Evolutionary conservation across 73 alveolate genomes (phyloP).

Genomic region (Paramecium tetraurelia): DNA sequence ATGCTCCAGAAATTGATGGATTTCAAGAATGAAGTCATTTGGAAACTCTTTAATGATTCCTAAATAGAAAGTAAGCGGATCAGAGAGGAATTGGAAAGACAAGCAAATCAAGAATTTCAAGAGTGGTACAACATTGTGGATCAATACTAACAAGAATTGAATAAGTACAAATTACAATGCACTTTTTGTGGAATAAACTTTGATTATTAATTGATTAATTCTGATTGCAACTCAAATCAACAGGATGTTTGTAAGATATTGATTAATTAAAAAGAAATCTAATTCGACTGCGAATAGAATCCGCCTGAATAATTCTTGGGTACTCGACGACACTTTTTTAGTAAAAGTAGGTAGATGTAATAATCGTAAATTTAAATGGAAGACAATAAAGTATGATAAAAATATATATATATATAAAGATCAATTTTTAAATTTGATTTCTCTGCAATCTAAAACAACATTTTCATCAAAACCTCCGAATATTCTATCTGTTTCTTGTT

Average conservation of each 20-base stretch:
- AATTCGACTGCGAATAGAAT: neutral
- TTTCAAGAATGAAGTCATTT: conserved; percentile 9
- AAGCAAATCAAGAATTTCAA: conserved; percentile 14
- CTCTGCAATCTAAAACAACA: neutral
- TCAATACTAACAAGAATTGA: neutral
- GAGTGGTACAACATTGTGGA: neutral
- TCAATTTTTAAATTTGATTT: neutral
- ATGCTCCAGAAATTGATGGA: neutral
- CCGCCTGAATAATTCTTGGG: neutral
- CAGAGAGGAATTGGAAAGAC: neutral
- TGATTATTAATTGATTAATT: conserved; percentile 6
- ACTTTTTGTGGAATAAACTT: conserved; percentile 25
- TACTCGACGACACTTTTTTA: neutral
- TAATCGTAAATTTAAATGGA: neutral
- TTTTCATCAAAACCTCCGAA: neutral
- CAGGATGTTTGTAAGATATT: neutral
- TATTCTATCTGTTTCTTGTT: neutral
- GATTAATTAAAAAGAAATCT: neutral
- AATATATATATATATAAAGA: neutral
- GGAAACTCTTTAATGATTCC: neutral
- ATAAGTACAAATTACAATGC: neutral
- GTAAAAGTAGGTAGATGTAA: neutral
- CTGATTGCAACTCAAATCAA: neutral
- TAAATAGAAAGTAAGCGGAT: neutral
- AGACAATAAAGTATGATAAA: neutral